phyloP scores from a whole-genome alignment of 139 green algal genomes.

The Pseudopediastrum boryanum region DNA sequence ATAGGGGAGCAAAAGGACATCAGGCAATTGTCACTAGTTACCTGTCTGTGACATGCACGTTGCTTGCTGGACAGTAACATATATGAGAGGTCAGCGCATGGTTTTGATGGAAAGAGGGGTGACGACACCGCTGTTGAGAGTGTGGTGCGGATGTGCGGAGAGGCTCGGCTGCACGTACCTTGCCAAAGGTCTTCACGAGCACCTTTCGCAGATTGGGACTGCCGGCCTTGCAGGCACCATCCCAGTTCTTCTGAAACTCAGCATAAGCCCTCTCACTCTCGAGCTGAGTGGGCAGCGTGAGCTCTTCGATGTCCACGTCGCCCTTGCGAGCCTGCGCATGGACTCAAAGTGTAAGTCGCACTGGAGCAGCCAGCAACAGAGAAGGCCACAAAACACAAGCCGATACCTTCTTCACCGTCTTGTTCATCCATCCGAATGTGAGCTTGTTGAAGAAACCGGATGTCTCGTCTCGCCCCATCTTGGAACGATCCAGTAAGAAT shows the following conservation, averaged over 20 bases:
- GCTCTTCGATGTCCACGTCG: conserved; percentile 41
- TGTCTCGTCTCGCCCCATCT: too few relatives aligned
- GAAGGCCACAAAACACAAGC: too few relatives aligned
- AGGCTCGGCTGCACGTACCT: too few relatives aligned
- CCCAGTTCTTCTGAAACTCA: conserved; percentile 41
- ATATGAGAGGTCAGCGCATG: neutral
- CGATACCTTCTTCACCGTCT: conserved; percentile 32
- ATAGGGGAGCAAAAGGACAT: neutral
- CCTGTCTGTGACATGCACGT: neutral
- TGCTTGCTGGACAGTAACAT: neutral
- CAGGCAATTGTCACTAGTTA: neutral
- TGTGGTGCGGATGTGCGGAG: neutral
- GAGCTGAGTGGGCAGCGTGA: conserved; percentile 49
- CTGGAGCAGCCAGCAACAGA: too few relatives aligned
- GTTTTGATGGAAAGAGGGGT: neutral
- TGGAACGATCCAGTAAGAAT: too few relatives aligned
- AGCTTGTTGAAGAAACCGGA: conserved; percentile 26
- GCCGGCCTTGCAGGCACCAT: conserved; percentile 18
- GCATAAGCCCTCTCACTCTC: conserved; percentile 24
- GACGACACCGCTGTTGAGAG: neutral
- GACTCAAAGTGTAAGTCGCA: too few relatives aligned
- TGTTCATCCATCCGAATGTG: conserved; percentile 43
- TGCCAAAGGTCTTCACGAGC: neutral
- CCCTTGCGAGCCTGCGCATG: too few relatives aligned
- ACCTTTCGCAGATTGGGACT: conserved; percentile 39